Conservation (phyloP, 176 grass and related monocot genomes). For the Triticum monococcum region DNA sequence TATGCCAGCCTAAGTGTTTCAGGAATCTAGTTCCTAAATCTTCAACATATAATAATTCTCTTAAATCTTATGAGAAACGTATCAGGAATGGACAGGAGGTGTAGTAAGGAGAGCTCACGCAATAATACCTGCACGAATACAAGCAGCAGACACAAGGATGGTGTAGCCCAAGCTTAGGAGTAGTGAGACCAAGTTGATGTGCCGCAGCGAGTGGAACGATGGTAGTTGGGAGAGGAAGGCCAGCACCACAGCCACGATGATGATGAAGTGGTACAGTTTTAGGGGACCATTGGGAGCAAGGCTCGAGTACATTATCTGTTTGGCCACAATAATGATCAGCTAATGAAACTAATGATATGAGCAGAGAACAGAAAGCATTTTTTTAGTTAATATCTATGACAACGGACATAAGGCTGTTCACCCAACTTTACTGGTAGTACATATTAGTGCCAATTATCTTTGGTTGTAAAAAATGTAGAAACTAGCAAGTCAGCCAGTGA, state of each 20-base stretch:
- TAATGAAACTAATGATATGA: constrained; percentile 6
- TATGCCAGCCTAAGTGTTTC: constrained; percentile 17
- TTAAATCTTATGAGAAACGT: background rate
- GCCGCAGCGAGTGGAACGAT: constrained; percentile 87
- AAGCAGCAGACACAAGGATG: constrained; percentile 65
- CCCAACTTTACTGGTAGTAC: background rate
- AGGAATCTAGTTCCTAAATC: constrained; percentile 23
- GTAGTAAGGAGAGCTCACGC: constrained; percentile 21
- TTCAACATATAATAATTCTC: background rate
- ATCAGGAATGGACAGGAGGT: background rate
- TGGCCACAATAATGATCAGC: constrained; percentile 19
- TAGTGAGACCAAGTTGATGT: constrained; percentile 90
- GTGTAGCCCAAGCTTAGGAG: constrained; percentile 79
- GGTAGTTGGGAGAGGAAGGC: constrained; percentile 87
- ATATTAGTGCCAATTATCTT: background rate
- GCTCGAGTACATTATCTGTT: constrained; percentile 89
- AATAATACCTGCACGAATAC: constrained; percentile 75
- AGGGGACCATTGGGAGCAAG: constrained; percentile 69
- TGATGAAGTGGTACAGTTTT: constrained; percentile 90
- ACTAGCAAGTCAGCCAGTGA: background rate
- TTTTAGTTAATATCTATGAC: background rate
- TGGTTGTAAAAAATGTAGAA: background rate
- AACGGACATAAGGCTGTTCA: background rate
- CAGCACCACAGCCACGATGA: constrained; percentile 73
- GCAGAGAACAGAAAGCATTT: constrained; percentile 13